phyloP scores from a whole-genome alignment of 192 early-diverging fungal genomes.

The Jimgerdemannia lactiflua region DNA sequence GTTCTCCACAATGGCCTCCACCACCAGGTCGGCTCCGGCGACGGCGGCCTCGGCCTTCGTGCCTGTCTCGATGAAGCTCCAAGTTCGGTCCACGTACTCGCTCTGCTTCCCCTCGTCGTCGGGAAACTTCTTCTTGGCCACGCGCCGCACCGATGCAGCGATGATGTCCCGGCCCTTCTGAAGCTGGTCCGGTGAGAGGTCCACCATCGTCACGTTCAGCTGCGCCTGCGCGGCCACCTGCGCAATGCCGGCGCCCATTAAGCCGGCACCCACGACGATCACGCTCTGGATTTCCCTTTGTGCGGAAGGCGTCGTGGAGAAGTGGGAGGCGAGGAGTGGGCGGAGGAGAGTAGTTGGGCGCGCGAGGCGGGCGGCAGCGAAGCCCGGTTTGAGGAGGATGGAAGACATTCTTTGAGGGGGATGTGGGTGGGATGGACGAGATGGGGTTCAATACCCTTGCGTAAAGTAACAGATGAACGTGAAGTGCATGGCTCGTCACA shows the following conservation, averaged over 20 bases:
- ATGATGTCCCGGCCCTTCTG: conserved; percentile 84
- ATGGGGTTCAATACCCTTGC: no score
- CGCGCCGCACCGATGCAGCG: conserved; percentile 74
- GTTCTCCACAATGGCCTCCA: conserved; percentile 98
- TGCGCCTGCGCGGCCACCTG: conserved; percentile 83
- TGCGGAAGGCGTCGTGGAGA: conserved; percentile 24
- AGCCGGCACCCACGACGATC: conserved; percentile 82
- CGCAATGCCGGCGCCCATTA: conserved; percentile 88
- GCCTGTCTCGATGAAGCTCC: conserved; percentile 62
- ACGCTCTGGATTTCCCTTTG: conserved; percentile 61
- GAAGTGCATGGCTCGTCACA: no score
- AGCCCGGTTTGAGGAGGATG: neutral
- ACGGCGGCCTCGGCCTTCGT: conserved; percentile 66
- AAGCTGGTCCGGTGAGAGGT: conserved; percentile 67
- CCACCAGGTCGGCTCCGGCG: conserved; percentile 69
- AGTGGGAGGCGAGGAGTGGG: conserved; percentile 15
- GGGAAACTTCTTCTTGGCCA: conserved; percentile 87
- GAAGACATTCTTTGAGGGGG: neutral
- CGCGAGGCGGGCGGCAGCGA: neutral
- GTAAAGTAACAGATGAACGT: no score
- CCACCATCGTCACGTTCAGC: conserved; percentile 85
- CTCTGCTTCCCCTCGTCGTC: conserved; percentile 62
- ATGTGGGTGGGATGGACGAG: neutral
- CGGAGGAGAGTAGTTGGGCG: neutral
- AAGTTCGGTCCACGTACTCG: conserved; percentile 68